A percentile compares a stretch with the other conserved stretches of the same genome.
These are phyloP conservation scores for Neopestalotiopsis clavispora DNA, from an alignment of 2,329 filamentous ascomycete species.

Conservation along the genomic window DNA sequence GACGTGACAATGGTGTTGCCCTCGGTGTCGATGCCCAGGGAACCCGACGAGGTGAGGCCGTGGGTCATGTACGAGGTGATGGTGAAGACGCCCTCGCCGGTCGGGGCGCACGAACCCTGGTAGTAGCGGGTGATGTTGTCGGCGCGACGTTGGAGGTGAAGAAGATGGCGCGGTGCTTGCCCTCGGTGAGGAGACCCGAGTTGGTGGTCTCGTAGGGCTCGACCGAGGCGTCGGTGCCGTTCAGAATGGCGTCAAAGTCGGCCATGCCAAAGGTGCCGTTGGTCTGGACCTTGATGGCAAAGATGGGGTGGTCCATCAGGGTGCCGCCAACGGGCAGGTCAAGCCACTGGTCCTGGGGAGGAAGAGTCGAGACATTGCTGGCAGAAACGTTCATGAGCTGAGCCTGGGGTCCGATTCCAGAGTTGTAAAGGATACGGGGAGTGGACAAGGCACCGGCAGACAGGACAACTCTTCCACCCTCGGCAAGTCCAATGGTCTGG, in stretches of 20 bases:
- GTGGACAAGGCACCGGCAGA: conserved; percentile 27
- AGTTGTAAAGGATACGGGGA: conserved; percentile 33
- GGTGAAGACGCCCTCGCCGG: conserved; percentile 24
- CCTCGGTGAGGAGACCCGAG: conserved; percentile 29
- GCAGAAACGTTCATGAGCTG: conserved; percentile 12
- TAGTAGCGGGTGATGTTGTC: conserved; percentile 30
- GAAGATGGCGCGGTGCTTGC: conserved; percentile 27
- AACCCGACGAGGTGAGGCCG: conserved; percentile 29
- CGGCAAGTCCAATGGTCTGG: conserved; percentile 19
- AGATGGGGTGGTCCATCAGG: conserved; percentile 30
- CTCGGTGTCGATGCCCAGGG: conserved; percentile 26
- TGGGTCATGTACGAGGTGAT: conserved; percentile 30
- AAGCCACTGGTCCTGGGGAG: conserved; percentile 30
- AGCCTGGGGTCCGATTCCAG: conserved; percentile 20
- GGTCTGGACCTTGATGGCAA: conserved; percentile 34
- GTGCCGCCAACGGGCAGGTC: conserved; percentile 29
- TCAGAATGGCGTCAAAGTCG: conserved; percentile 6
- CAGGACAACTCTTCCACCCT: conserved; percentile 31
- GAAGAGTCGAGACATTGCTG: conserved; percentile 22
- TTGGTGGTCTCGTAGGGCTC: conserved; percentile 25
- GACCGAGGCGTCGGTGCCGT: conserved; percentile 8
- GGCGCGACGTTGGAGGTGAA: conserved; percentile 28
- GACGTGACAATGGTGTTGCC: conserved; percentile 29
- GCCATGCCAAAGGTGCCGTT: conserved; percentile 21
- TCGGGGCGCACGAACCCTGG: conserved; percentile 28